phyloP scores from a whole-genome alignment of 352 stramenopile genomes.

The Pythium folliculosum region DNA sequence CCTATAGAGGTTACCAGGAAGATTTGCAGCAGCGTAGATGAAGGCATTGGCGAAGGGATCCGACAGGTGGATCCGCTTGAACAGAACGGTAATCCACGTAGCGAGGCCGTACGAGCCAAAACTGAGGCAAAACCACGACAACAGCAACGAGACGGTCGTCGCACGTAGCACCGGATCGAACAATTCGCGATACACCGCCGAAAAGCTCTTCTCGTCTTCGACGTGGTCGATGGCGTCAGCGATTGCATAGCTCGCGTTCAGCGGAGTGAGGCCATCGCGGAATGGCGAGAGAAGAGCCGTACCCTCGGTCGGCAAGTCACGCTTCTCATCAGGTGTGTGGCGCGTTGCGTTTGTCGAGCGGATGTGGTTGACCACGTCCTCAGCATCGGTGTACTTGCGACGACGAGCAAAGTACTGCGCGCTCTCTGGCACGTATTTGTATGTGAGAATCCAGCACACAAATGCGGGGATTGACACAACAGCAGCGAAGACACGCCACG shows the following conservation, averaged over 20 bases:
- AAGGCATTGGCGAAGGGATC: constrained; percentile 92
- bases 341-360: constrained; percentile 35
- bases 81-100: constrained; percentile 94
- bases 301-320: constrained; percentile 21
- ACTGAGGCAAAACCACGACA: constrained; percentile 78
- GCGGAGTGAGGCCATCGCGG: background rate
- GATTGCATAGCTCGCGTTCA: constrained; percentile 19
- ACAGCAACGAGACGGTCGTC: constrained; percentile 64
- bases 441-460: constrained; percentile 66
- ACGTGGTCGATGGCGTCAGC: constrained; percentile 25
- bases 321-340: background rate
- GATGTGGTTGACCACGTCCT: constrained; percentile 68
- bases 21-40: constrained; percentile 89
- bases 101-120: constrained; percentile 90
- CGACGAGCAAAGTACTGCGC: constrained; percentile 67
- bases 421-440: constrained; percentile 79
- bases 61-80: constrained; percentile 88
- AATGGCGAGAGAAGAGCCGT: constrained; percentile 39
- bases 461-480: constrained; percentile 72
- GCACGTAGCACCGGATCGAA: constrained; percentile 59
- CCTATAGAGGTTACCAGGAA: constrained; percentile 90
- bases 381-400: constrained; percentile 50
- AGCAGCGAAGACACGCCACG: constrained; percentile 79
- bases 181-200: constrained; percentile 39
- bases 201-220: constrained; percentile 23